phyloP scores from a whole-genome alignment of 2,329 filamentous ascomycete genomes.

The Macrophomina tecta region DNA sequence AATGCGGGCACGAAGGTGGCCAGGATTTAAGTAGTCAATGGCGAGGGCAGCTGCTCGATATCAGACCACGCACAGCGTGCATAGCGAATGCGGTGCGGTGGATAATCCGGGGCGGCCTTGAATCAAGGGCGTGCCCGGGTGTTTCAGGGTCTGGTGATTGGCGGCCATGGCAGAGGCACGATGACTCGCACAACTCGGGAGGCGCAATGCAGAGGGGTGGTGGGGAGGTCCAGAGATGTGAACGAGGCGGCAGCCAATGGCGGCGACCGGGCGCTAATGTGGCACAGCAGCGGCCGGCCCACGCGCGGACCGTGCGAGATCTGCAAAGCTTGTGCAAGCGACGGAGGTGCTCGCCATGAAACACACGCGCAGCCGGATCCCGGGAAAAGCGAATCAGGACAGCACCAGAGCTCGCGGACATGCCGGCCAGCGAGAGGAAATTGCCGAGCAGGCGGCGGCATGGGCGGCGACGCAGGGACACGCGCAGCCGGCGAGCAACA shows the following conservation, averaged over 20 bases:
- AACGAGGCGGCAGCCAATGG: background rate
- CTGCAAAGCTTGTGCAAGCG: background rate
- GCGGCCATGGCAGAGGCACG: background rate
- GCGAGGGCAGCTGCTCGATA: background rate
- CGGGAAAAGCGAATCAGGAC: too few relatives aligned
- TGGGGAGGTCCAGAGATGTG: background rate
- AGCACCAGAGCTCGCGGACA: too few relatives aligned
- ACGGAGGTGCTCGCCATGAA: too few relatives aligned
- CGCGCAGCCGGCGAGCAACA: too few relatives aligned
- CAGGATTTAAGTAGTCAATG: slow-evolving; percentile 6
- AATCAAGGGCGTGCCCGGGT: background rate
- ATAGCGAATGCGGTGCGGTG: background rate
- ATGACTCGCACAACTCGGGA: background rate
- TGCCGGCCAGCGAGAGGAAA: too few relatives aligned
- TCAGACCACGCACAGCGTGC: slow-evolving; percentile 6
- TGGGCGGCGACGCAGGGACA: too few relatives aligned
- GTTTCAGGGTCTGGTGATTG: slow-evolving; percentile 5
- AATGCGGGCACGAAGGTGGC: too few relatives aligned
- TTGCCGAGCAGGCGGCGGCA: too few relatives aligned
- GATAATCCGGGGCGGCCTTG: background rate
- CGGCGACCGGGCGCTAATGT: background rate
- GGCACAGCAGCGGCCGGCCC: background rate
- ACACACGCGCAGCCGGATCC: too few relatives aligned
- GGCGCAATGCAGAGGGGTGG: background rate
- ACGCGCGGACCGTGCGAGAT: background rate